Evolutionary conservation across 108 stramenopile genomes (phyloP).

Genomic region (Conticribra weissflogii): DNA sequence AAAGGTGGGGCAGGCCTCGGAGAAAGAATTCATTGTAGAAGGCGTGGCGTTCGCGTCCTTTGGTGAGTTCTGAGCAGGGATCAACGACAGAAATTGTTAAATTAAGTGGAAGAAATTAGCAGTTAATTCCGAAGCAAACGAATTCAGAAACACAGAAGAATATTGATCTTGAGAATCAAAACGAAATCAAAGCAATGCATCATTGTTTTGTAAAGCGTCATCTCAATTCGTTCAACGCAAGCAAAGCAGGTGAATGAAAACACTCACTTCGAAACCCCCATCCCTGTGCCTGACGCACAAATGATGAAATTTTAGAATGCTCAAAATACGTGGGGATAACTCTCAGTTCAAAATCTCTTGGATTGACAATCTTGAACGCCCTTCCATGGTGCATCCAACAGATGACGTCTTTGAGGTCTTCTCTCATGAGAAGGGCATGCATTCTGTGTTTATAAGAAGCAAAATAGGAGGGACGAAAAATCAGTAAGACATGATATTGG

Average conservation of each 20-base stretch:
- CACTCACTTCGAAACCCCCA: background rate
- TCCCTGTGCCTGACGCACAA: conserved; percentile 21
- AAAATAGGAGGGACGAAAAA: background rate
- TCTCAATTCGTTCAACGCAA: too few species aligned
- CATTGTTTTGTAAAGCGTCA: background rate
- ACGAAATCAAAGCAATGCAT: background rate
- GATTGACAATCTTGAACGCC: conserved; percentile 58
- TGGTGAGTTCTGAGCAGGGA: background rate
- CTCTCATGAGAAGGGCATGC: conserved; percentile 51
- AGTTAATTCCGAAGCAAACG: background rate
- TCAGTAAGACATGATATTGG: background rate
- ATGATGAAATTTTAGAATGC: conserved; percentile 49
- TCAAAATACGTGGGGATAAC: conserved; percentile 65
- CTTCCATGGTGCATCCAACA: conserved; percentile 69
- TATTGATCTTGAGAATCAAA: background rate
- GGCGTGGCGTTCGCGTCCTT: background rate
- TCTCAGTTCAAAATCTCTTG: conserved; percentile 53
- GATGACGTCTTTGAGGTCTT: conserved; percentile 51
- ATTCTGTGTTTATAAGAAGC: conserved; percentile 8
- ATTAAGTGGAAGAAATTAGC: too few species aligned
- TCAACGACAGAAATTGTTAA: too few species aligned
- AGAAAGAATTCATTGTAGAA: background rate
- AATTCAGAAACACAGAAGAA: background rate
- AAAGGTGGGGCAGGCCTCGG: background rate
- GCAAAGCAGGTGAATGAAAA: too few species aligned